phyloP scores from a whole-genome alignment of 2,329 filamentous ascomycete species.

The Aureobasidium pullulans region DNA sequence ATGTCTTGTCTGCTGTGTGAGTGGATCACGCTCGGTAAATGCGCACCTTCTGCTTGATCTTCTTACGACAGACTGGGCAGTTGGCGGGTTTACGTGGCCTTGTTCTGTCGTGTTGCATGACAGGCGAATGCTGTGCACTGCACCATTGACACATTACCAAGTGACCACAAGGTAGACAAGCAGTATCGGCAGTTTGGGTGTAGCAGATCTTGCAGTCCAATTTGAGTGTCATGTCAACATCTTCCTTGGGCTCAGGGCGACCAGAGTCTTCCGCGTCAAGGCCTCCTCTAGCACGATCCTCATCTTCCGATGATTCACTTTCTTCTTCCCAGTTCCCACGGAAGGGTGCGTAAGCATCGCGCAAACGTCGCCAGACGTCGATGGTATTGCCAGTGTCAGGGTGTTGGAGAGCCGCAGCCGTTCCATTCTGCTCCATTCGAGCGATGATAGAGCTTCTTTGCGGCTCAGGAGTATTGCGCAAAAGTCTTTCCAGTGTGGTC shows the following conservation, averaged over 20 bases:
- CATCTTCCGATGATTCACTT: conserved; percentile 19
- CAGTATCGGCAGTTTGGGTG: conserved; percentile 44
- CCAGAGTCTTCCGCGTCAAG: conserved; percentile 40
- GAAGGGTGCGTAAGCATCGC: conserved; percentile 9
- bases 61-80: conserved; percentile 42
- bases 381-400: background rate
- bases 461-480: conserved; percentile 13
- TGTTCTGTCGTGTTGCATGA: conserved; percentile 33
- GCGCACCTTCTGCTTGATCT: conserved; percentile 37
- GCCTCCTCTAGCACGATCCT: conserved; percentile 22
- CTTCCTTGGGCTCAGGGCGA: conserved; percentile 41
- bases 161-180: conserved; percentile 48
- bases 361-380: conserved; percentile 12
- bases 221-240: conserved; percentile 43
- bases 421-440: conserved; percentile 13
- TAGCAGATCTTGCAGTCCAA: conserved; percentile 49
- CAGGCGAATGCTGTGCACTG: conserved; percentile 43
- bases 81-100: conserved; percentile 31
- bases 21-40: conserved; percentile 7
- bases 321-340: conserved; percentile 11
- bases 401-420: conserved; percentile 6
- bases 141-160: conserved; percentile 50
- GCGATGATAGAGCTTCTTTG: conserved; percentile 13
- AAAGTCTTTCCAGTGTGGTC: conserved; percentile 3
- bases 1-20: background rate